A percentile compares a stretch with the other conserved stretches of the same genome.
These are phyloP conservation scores for Massariosphaeria phaeospora DNA, from an alignment of 495 filamentous ascomycete species.

Conservation along the genomic window DNA sequence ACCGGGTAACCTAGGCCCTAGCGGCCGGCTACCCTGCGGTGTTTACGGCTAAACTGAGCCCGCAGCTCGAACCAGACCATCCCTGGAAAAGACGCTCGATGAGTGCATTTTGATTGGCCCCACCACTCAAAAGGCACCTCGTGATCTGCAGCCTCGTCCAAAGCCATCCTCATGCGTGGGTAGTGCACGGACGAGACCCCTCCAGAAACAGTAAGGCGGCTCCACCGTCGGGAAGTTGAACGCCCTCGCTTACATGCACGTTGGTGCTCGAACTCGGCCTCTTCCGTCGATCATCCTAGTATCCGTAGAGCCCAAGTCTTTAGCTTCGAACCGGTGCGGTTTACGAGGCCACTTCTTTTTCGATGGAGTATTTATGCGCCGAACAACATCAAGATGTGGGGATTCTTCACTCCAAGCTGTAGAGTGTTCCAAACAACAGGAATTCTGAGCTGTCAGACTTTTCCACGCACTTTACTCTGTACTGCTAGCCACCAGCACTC, in stretches of 20 bases:
- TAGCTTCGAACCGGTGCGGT: too few relatives aligned
- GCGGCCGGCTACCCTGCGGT: constrained; percentile 12
- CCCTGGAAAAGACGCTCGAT: too few relatives aligned
- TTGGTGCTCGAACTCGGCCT: constrained; percentile 1
- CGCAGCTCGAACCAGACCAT: too few relatives aligned
- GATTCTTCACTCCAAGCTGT: too few relatives aligned
- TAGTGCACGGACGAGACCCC: neutral
- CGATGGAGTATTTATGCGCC: too few relatives aligned
- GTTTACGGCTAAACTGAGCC: constrained; percentile 25
- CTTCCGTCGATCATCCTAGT: constrained; percentile 23
- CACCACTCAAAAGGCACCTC: constrained; percentile 13
- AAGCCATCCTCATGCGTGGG: neutral
- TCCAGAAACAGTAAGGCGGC: constrained; percentile 1
- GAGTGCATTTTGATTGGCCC: constrained; percentile 13
- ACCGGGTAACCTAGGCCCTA: constrained; percentile 23
- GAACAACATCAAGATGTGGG: too few relatives aligned
- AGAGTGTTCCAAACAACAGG: too few relatives aligned
- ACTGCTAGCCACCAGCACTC: too few relatives aligned
- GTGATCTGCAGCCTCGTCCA: constrained; percentile 29
- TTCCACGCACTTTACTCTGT: too few relatives aligned
- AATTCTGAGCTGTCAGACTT: too few relatives aligned
- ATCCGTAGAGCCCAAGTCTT: too few relatives aligned
- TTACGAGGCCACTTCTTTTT: too few relatives aligned
- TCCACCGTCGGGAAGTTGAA: constrained; percentile 4
- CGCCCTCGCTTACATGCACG: constrained; percentile 24